These are phyloP conservation scores for Epichloe brachyelytri DNA, from an alignment of 2,329 filamentous ascomycete genomes.

Conservation along the genomic window DNA sequence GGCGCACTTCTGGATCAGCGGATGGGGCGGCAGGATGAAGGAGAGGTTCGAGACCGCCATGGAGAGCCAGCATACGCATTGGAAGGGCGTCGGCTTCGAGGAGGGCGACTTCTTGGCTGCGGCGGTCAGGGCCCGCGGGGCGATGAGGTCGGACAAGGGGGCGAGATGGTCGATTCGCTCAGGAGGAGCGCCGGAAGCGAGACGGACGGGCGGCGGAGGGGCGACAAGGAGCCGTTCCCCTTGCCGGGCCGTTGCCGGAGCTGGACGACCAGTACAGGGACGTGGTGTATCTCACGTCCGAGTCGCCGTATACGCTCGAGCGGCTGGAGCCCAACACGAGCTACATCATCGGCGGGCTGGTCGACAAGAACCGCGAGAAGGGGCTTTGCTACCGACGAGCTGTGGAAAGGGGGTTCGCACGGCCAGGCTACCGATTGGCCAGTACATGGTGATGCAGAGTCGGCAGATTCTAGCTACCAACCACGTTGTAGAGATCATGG, in stretches of 20 bases:
- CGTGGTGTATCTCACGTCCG: conserved; percentile 80
- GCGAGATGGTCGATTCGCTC: conserved; percentile 47
- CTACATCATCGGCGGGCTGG: conserved; percentile 87
- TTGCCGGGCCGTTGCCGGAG: conserved; percentile 21
- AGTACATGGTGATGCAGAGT: conserved; percentile 84
- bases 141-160: conserved; percentile 45
- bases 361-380: conserved; percentile 95
- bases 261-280: conserved; percentile 23
- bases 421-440: conserved; percentile 85
- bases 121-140: conserved; percentile 48
- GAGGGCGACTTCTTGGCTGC: conserved; percentile 63
- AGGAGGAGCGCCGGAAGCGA: conserved; percentile 21
- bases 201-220: conserved; percentile 15
- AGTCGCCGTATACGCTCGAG: conserved; percentile 75
- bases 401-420: conserved; percentile 63
- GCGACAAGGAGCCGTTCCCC: conserved; percentile 21
- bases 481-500: conserved; percentile 94
- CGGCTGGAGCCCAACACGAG: conserved; percentile 76
- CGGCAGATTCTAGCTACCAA: conserved; percentile 83
- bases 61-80: conserved; percentile 56
- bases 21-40: conserved; percentile 63
- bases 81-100: conserved; percentile 66
- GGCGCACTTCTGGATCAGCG: conserved; percentile 62
- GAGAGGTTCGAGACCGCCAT: conserved; percentile 70
- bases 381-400: conserved; percentile 82